These are phyloP conservation scores for Onygena corvina DNA, from an alignment of 2,329 filamentous ascomycete genomes.

Conservation along the genomic window DNA sequence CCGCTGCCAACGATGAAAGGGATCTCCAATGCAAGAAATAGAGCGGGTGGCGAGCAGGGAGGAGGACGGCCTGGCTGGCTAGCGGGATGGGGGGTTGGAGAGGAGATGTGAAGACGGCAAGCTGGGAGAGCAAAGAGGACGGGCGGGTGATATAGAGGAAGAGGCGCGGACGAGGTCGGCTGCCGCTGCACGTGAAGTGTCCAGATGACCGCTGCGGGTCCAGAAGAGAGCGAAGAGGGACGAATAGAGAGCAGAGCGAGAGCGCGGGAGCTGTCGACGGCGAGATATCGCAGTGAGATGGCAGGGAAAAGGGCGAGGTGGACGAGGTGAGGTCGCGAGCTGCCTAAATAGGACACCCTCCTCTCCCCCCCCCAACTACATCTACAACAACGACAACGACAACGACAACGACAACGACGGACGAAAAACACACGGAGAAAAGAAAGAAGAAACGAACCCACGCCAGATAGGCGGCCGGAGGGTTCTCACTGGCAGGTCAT, in stretches of 20 bases:
- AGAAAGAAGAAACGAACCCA: too few species aligned
- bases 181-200: conserved; percentile 12
- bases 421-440: too few species aligned
- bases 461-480: too few species aligned
- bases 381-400: background rate
- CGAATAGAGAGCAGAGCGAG: background rate
- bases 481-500: too few species aligned
- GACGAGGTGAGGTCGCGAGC: background rate
- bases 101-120: background rate
- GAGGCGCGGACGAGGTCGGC: conserved; percentile 6
- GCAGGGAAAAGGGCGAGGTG: background rate
- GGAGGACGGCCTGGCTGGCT: background rate
- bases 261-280: background rate
- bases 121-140: background rate
- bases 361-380: too few species aligned
- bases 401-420: too few species aligned
- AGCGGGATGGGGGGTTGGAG: background rate
- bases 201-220: conserved; percentile 13
- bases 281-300: background rate
- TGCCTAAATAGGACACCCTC: background rate
- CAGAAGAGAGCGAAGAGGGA: background rate
- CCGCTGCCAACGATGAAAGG: background rate
- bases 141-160: background rate
- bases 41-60: background rate
- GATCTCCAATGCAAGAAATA: conserved; percentile 5